Conservation (phyloP, 495 filamentous ascomycete genomes). For the Tuber magnatum region DNA sequence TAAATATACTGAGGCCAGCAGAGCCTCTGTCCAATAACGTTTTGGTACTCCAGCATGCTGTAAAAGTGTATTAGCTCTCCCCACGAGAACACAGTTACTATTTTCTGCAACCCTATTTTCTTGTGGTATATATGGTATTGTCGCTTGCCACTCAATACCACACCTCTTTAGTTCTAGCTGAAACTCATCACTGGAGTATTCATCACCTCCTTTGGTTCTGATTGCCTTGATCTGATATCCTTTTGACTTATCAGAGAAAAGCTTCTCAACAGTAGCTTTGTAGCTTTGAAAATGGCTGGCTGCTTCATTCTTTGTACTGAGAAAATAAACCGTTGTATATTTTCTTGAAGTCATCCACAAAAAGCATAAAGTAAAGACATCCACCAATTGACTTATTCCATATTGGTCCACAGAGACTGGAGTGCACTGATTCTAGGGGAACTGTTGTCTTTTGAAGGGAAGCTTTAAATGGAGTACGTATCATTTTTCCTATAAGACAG, state of each 20-base stretch:
- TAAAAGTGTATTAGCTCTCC: background rate
- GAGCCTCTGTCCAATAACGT: background rate
- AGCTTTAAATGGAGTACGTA: background rate
- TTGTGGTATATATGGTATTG: background rate
- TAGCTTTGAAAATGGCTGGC: background rate
- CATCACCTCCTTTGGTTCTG: background rate
- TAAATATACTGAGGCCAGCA: background rate
- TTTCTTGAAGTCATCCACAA: background rate
- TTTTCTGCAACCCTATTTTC: background rate
- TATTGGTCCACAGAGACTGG: background rate
- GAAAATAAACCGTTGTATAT: background rate
- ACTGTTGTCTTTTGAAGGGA: accelerated
- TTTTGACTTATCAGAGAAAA: background rate
- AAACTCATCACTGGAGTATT: background rate
- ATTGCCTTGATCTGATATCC: background rate
- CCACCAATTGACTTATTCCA: background rate
- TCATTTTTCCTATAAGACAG: background rate
- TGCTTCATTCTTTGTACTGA: background rate
- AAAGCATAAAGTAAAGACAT: background rate
- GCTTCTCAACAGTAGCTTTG: background rate
- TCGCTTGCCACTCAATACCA: background rate
- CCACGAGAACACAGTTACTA: background rate
- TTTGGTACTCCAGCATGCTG: background rate
- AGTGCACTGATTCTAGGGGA: background rate
- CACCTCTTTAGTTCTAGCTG: background rate